Percentiles rank a stretch among this genome's conserved stretches.
Conservation (phyloP, 2,329 filamentous ascomycete genomes). For the Trichophyton simii region DNA sequence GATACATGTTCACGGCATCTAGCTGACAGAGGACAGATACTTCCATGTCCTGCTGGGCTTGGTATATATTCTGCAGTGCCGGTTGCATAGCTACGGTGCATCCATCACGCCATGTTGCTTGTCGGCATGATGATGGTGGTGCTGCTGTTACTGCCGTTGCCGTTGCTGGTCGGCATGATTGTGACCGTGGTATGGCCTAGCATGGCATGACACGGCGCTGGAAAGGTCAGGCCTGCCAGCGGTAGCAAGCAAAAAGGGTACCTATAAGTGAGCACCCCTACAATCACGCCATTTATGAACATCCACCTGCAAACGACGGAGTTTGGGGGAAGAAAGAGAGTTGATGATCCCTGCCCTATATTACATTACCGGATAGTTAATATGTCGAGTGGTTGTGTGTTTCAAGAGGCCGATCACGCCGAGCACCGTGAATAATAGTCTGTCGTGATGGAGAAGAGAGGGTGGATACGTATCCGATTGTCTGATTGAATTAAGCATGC, state of each 20-base stretch:
- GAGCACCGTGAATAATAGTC: no score
- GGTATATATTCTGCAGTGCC: no score
- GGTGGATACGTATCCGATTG: not conserved
- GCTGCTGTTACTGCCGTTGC: no score
- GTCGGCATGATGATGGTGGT: not conserved
- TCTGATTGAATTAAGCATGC: not conserved
- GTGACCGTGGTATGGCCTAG: not conserved
- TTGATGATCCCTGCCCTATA: not conserved
- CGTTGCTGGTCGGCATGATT: not conserved
- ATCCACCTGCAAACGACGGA: not conserved
- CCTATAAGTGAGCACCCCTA: not conserved
- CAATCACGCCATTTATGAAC: not conserved
- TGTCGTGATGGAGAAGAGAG: not conserved
- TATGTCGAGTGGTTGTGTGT: not conserved
- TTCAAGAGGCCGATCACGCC: not conserved
- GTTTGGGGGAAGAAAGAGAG: not conserved
- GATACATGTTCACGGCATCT: not conserved
- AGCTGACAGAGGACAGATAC: not conserved
- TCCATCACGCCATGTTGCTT: not conserved
- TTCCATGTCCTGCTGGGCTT: not conserved
- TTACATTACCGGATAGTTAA: not conserved
- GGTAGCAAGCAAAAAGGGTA: not conserved
- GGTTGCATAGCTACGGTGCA: not conserved
- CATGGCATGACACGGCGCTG: not conserved
- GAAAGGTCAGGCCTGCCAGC: not conserved